phyloP scores from a whole-genome alignment of 75 land plant species.

The Larix kaempferi region DNA sequence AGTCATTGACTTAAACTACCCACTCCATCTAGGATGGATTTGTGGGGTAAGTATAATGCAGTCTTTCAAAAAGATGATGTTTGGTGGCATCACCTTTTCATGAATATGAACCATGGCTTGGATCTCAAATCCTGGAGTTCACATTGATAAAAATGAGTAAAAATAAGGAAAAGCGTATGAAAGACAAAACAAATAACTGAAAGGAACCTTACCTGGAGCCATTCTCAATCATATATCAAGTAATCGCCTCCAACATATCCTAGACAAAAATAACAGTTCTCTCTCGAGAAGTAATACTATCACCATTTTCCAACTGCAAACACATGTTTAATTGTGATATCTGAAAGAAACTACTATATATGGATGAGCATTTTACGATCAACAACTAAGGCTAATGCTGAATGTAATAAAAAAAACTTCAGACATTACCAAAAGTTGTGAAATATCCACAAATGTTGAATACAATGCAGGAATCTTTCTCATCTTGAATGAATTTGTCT shows the following conservation, averaged over 20 bases:
- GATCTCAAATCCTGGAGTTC: conserved; percentile 47
- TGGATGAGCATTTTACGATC: background rate
- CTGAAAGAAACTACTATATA: background rate
- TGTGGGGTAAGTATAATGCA: conserved; percentile 50
- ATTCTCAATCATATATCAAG: conserved; percentile 72
- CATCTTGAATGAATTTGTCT: conserved; percentile 53
- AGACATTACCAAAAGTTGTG: conserved; percentile 50
- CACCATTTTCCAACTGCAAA: conserved; percentile 37
- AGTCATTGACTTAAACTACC: conserved; percentile 26
- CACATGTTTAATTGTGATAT: background rate
- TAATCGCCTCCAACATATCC: conserved; percentile 89
- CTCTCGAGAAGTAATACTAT: conserved; percentile 32
- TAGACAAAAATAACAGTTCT: conserved; percentile 71
- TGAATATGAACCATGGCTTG: conserved; percentile 35
- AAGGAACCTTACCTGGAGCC: conserved; percentile 22
- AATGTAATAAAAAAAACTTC: background rate
- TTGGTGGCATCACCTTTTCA: conserved; percentile 19
- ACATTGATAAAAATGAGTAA: background rate
- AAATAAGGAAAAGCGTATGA: background rate
- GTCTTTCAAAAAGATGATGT: conserved; percentile 71
- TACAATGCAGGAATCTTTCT: conserved; percentile 66
- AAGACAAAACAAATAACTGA: background rate
- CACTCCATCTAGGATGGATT: conserved; percentile 82
- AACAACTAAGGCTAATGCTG: background rate
- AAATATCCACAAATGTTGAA: conserved; percentile 59